Percentiles rank a stretch among this genome's conserved stretches.
phyloP scores from a whole-genome alignment of 2,329 filamentous ascomycete species.

The Fusarium nanum region DNA sequence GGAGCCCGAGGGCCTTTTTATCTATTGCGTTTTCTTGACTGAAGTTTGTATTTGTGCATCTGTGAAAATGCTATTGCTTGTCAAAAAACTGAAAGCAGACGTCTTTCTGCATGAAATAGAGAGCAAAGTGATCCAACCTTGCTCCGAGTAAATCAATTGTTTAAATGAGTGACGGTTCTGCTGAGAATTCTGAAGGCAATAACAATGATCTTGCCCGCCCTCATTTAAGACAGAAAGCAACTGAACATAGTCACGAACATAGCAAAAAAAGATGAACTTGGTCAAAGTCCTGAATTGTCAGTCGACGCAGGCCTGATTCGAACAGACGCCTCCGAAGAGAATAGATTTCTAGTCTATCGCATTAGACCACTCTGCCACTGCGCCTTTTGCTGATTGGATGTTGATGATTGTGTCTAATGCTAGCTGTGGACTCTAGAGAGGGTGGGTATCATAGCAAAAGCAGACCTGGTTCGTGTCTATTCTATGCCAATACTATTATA shows the following conservation, averaged over 20 bases:
- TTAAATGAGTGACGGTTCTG: not conserved
- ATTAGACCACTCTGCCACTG: constrained; percentile 42
- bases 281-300: too few species aligned
- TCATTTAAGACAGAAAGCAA: not conserved
- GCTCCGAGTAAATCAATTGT: not conserved
- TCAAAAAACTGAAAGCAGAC: not conserved
- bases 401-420: not conserved
- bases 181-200: not conserved
- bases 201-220: not conserved
- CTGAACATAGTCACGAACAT: not conserved
- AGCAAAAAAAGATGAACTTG: not conserved
- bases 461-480: not conserved
- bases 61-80: not conserved
- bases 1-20: not conserved
- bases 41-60: not conserved
- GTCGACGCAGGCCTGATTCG: constrained; percentile 41
- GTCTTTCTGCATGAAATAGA: not conserved
- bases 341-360: constrained; percentile 43
- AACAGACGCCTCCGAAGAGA: constrained; percentile 41
- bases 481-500: constrained; percentile 7
- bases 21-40: constrained; percentile 1
- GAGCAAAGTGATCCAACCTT: not conserved
- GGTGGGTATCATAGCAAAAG: constrained; percentile 5
- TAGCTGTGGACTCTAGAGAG: too few species aligned
- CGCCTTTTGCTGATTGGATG: constrained; percentile 37